Base-by-base conservation (phyloP, 1,284 basidiomycete species). In the Moesziomyces parantarcticus region DNA sequence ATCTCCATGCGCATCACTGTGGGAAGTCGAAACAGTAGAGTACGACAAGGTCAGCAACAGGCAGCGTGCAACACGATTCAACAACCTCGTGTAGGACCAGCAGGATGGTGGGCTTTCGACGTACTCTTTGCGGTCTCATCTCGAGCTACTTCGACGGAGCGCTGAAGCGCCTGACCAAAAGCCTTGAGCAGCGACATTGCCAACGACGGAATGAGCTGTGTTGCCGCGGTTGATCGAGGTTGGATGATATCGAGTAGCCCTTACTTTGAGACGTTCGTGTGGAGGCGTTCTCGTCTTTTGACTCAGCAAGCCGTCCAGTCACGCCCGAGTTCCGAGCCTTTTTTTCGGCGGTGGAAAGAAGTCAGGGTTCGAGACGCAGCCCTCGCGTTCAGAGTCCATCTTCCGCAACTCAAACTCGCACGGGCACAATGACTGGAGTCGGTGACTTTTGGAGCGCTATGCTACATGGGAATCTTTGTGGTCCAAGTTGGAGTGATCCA, bases 1-100 rank as follows among this genome's bases (percentile, higher is more conserved):
- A 82, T 76, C 18, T 83, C 80, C 75, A 83, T 80, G 34, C 81
- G 72, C 69, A 81, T 69, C 47, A 79, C 76, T 71, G 56, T n/a
- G n/a, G n/a, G n/a, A n/a, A n/a, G n/a, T n/a, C 13, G 14, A 18
- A 16, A n/a, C 13, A 1, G 10, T 25, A 1, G 23, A 5, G 52
- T n/a, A 22, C 16, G 16, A 26, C 36, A 18, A 5, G 36, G 52
- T 66, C 52, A 57, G 58, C 36, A 18, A 18, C 4, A 16, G 0
- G 16, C 2, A n/a, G 36, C 18, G 16, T 32, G 4, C 5, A 39
- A 39, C 3, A 16, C 36, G 7, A 18, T 39, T 5, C 16, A 39
- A 18, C 36, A 14, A 8, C 3, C 36, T 6, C 16, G 36, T 18
- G 4, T 18, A 1, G 36, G 4, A 18, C 7, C 36, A 6, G 34